These are phyloP conservation scores for Durotheca rogersii DNA, from an alignment of 495 filamentous ascomycete genomes.

Conservation along the genomic window DNA sequence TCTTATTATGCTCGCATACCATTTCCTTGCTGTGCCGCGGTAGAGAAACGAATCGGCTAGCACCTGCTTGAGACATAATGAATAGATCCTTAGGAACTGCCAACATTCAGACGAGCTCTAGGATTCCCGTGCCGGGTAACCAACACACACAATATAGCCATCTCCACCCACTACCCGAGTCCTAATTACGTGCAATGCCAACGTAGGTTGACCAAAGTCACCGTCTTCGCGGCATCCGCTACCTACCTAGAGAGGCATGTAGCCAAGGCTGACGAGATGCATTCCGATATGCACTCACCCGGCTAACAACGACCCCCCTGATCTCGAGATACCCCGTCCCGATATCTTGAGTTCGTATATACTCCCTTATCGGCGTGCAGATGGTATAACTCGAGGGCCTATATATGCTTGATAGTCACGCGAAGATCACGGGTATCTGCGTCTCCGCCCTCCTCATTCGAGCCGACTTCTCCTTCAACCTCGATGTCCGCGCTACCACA, in stretches of 20 bases:
- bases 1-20: too few species aligned
- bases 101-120: conserved; percentile 1
- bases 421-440: conserved; percentile 26
- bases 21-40: conserved; percentile 12
- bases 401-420: conserved; percentile 16
- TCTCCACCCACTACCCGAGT: background rate
- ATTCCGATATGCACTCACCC: conserved; percentile 14
- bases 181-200: too few species aligned
- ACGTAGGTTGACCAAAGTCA: too few species aligned
- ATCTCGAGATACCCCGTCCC: conserved; percentile 2
- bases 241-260: background rate
- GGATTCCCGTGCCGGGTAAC: conserved; percentile 2
- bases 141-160: background rate
- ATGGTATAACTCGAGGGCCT: conserved; percentile 8
- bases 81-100: background rate
- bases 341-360: background rate
- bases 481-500: conserved; percentile 6
- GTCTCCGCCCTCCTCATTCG: conserved; percentile 6
- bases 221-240: background rate
- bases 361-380: conserved; percentile 4
- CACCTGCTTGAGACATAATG: conserved; percentile 6
- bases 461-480: conserved; percentile 9
- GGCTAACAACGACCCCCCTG: conserved; percentile 3
- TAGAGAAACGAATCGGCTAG: conserved; percentile 1
- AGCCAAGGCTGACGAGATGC: conserved; percentile 19